A percentile compares a stretch with the other conserved stretches of the same genome.
Evolutionary conservation across 1,284 basidiomycete species (phyloP).

Genomic region (Melampsora americana): DNA sequence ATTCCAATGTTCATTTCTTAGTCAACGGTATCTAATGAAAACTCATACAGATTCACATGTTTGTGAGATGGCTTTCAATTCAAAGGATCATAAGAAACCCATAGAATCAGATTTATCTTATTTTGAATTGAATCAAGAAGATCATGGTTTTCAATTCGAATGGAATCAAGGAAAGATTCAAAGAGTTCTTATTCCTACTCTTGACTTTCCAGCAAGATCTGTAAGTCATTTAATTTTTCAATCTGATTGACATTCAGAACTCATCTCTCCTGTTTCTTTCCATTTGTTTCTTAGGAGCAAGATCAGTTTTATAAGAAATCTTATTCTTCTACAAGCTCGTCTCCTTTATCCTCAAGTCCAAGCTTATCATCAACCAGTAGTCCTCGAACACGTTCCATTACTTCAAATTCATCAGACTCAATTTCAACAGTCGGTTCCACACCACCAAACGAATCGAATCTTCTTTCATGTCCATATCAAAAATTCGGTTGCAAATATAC

Average conservation of each 20-base stretch:
- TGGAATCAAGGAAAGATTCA: not conserved
- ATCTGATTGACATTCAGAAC: too few species aligned
- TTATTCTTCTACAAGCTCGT: too few species aligned
- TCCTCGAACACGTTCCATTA: not conserved
- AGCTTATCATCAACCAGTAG: too few species aligned
- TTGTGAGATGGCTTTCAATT: not conserved
- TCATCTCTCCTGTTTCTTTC: too few species aligned
- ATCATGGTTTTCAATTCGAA: not conserved
- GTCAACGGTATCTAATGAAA: constrained; percentile 20
- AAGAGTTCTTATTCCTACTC: not conserved
- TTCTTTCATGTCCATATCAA: constrained; percentile 11
- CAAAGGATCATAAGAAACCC: not conserved
- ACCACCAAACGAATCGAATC: not conserved
- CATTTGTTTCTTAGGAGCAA: too few species aligned
- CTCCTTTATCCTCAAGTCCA: too few species aligned
- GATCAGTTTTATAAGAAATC: too few species aligned
- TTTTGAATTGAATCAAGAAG: not conserved
- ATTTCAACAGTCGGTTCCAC: constrained; percentile 6
- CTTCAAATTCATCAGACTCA: not conserved
- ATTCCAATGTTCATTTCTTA: constrained; percentile 19
- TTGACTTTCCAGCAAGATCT: too few species aligned
- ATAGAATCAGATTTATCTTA: not conserved
- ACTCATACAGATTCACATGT: constrained; percentile 1
- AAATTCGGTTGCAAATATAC: constrained; percentile 25
- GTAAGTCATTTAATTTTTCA: too few species aligned